phyloP scores from a whole-genome alignment of 768 basidiomycete genomes.

The Russula olivacea region DNA sequence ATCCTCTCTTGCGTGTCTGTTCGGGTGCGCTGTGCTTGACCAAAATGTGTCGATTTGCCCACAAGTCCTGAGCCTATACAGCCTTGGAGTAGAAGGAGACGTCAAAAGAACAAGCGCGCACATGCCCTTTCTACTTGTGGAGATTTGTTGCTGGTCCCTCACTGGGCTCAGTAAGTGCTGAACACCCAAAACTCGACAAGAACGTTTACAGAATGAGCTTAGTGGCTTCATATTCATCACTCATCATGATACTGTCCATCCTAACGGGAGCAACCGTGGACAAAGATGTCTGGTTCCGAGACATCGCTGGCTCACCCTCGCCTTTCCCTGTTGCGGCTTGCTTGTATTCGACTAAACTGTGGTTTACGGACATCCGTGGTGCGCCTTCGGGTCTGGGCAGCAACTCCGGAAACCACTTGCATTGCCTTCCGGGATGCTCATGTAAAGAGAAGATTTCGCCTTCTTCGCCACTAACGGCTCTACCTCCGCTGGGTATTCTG shows the following conservation, averaged over 20 bases:
- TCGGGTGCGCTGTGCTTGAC: background rate
- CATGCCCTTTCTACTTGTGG: slow-evolving; percentile 14
- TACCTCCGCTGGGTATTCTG: slow-evolving; percentile 16
- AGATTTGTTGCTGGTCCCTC: slow-evolving; percentile 22
- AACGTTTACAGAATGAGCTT: background rate
- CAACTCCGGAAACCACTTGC: background rate
- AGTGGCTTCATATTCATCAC: slow-evolving; percentile 18
- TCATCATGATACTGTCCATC: slow-evolving; percentile 14
- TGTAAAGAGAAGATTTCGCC: slow-evolving; percentile 23
- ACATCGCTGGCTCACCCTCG: slow-evolving; percentile 24
- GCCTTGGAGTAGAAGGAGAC: slow-evolving; percentile 8
- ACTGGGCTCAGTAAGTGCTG: slow-evolving; percentile 17
- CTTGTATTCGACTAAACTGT: slow-evolving; percentile 12
- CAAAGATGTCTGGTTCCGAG: slow-evolving; percentile 26
- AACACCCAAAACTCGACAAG: background rate
- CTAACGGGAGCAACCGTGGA: slow-evolving; percentile 21
- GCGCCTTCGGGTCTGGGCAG: background rate
- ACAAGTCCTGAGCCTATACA: slow-evolving; percentile 22
- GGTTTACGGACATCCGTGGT: slow-evolving; percentile 1
- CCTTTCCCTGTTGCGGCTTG: slow-evolving; percentile 20
- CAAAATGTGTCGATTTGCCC: background rate
- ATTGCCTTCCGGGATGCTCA: slow-evolving; percentile 23
- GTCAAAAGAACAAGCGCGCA: background rate
- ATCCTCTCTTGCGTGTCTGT: background rate
- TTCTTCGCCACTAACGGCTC: slow-evolving; percentile 16